A percentile compares a stretch with the other conserved stretches of the same genome.
Conservation (phyloP, 257 asterid species). For the Buddleja alternifolia region DNA sequence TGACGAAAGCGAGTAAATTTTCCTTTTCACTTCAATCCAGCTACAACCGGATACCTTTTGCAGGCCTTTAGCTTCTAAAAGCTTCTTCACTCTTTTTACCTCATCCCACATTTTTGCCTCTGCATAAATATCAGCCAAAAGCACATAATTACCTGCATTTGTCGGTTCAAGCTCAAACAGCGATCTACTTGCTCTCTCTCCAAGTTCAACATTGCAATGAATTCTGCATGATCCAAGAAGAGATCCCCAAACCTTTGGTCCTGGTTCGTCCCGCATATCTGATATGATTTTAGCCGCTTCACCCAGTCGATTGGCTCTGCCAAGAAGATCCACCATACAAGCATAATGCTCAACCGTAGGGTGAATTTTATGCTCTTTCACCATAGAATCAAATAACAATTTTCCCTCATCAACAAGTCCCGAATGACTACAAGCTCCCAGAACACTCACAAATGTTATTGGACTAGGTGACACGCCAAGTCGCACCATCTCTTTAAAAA, state of each 20-base stretch:
- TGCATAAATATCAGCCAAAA: slow-evolving; percentile 81
- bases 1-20: slow-evolving; percentile 53
- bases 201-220: slow-evolving; percentile 77
- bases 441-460: slow-evolving; percentile 70
- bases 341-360: slow-evolving; percentile 89
- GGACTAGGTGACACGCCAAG: slow-evolving; percentile 70
- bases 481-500: slow-evolving; percentile 64
- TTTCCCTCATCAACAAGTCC: slow-evolving; percentile 83
- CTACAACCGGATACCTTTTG: slow-evolving; percentile 85
- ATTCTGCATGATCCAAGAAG: slow-evolving; percentile 89
- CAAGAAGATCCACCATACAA: slow-evolving; percentile 89
- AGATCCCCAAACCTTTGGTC: slow-evolving; percentile 85
- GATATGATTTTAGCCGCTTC: slow-evolving; percentile 76
- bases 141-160: slow-evolving; percentile 92
- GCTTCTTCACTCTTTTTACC: slow-evolving; percentile 70
- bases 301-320: slow-evolving; percentile 77
- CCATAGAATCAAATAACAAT: slow-evolving; percentile 65
- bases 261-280: slow-evolving; percentile 79
- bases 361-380: slow-evolving; percentile 43
- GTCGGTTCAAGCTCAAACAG: slow-evolving; percentile 86
- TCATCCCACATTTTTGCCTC: slow-evolving; percentile 87
- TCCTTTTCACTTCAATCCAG: slow-evolving; percentile 78
- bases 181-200: slow-evolving; percentile 68
- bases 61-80: slow-evolving; percentile 67
- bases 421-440: slow-evolving; percentile 95